Evolutionary conservation across 148 eudicot genomes (phyloP).

Genomic region (Rhododendron ferrugineum): DNA sequence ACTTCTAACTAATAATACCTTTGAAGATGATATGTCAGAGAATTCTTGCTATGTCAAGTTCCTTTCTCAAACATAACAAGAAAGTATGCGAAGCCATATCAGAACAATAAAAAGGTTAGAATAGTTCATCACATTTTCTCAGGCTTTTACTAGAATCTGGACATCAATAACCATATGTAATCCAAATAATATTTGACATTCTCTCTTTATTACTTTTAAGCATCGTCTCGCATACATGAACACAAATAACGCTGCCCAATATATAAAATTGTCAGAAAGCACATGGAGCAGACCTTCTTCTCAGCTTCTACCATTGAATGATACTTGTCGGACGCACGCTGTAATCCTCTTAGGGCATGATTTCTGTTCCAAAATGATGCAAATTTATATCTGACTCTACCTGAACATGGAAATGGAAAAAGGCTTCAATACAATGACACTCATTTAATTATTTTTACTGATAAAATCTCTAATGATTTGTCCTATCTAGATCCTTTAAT

Average conservation of each 20-base stretch:
- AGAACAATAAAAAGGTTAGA: not conserved
- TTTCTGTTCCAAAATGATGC: constrained; percentile 99
- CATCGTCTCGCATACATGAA: not conserved
- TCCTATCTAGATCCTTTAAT: not conserved
- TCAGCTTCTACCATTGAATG: constrained; percentile 73
- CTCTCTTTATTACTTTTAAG: not conserved
- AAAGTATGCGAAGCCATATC: not conserved
- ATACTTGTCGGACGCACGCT: constrained; percentile 58
- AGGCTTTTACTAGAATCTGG: not conserved
- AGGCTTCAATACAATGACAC: not conserved
- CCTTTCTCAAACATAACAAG: not conserved
- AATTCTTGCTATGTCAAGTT: not conserved
- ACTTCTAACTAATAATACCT: not conserved
- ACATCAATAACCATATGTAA: not conserved
- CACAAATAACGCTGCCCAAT: not conserved
- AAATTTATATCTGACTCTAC: constrained; percentile 91
- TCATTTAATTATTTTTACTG: not conserved
- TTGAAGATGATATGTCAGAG: not conserved
- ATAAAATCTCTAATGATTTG: not conserved
- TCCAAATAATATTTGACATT: not conserved
- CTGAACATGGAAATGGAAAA: constrained; percentile 35
- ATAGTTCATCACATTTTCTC: not conserved
- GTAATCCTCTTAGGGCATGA: constrained; percentile 64
- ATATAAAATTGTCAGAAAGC: not conserved
- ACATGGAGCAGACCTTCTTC: constrained; percentile 59